Evolutionary conservation across 352 stramenopile species (phyloP).

Genomic region (Pythium sp.): DNA sequence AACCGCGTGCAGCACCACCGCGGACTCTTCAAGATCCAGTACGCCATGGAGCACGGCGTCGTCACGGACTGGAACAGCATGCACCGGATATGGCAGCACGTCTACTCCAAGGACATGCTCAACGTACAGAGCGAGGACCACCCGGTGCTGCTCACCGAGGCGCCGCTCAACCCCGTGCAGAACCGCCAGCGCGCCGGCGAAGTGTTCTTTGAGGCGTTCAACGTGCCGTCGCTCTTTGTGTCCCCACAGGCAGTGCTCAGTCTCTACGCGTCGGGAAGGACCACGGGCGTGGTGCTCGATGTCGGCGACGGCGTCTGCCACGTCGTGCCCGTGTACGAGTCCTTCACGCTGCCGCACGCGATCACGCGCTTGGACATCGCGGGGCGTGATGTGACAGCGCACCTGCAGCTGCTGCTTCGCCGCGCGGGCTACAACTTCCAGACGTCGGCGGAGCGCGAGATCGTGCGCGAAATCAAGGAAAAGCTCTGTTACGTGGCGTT

Average conservation of each 20-base stretch:
- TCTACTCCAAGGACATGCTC: slow-evolving; percentile 88
- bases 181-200: slow-evolving; percentile 79
- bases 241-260: slow-evolving; percentile 84
- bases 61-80: slow-evolving; percentile 85
- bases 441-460: slow-evolving; percentile 86
- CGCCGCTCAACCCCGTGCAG: slow-evolving; percentile 67
- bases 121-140: slow-evolving; percentile 86
- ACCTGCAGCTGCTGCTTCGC: slow-evolving; percentile 75
- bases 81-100: slow-evolving; percentile 88
- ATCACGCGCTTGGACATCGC: slow-evolving; percentile 82
- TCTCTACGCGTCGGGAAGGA: slow-evolving; percentile 87
- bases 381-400: slow-evolving; percentile 79
- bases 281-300: slow-evolving; percentile 85
- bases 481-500: slow-evolving; percentile 86
- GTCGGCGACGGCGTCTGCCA: slow-evolving; percentile 87
- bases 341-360: slow-evolving; percentile 77
- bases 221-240: slow-evolving; percentile 84
- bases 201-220: slow-evolving; percentile 88
- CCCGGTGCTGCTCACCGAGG: slow-evolving; percentile 82
- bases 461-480: slow-evolving; percentile 89
- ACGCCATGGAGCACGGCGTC: slow-evolving; percentile 86
- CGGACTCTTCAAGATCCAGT: slow-evolving; percentile 78
- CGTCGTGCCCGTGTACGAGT: slow-evolving; percentile 85
- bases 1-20: slow-evolving; percentile 79
- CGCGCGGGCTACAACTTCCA: slow-evolving; percentile 85